phyloP scores from a whole-genome alignment of 2,329 filamentous ascomycete genomes.

The Xylariaceae sp. region DNA sequence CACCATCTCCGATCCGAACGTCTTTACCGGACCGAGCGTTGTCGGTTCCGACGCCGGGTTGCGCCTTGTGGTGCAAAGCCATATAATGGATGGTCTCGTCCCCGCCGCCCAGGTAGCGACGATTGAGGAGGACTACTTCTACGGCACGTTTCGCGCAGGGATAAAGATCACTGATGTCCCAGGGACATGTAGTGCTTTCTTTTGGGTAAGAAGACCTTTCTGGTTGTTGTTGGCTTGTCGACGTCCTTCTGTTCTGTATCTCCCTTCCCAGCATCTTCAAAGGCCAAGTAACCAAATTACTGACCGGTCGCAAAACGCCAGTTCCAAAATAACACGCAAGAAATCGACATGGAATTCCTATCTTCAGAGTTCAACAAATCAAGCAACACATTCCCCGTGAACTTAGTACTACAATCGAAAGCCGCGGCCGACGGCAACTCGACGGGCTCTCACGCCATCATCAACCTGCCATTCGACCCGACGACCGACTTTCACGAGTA shows the following conservation, averaged over 20 bases:
- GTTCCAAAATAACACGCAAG: conserved; percentile 75
- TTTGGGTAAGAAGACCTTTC: conserved; percentile 59
- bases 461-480: conserved; percentile 63
- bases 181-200: conserved; percentile 75
- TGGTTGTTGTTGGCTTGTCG: no score
- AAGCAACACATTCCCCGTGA: conserved; percentile 55
- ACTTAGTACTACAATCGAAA: conserved; percentile 71
- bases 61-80: conserved; percentile 51
- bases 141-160: conserved; percentile 64
- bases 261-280: neutral
- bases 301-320: conserved; percentile 29
- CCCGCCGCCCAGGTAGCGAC: conserved; percentile 62
- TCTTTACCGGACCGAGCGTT: conserved; percentile 42
- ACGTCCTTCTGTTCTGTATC: neutral
- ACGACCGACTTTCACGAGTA: conserved; percentile 69
- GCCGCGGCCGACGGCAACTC: conserved; percentile 52
- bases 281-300: neutral
- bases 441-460: conserved; percentile 59
- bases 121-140: conserved; percentile 57
- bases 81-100: conserved; percentile 48
- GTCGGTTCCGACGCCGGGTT: conserved; percentile 49
- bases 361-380: conserved; percentile 57
- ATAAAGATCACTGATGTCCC: conserved; percentile 58
- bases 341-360: conserved; percentile 79
- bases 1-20: conserved; percentile 38